Conservation (phyloP, 2,329 filamentous ascomycete species). For the Phoma sp. region DNA sequence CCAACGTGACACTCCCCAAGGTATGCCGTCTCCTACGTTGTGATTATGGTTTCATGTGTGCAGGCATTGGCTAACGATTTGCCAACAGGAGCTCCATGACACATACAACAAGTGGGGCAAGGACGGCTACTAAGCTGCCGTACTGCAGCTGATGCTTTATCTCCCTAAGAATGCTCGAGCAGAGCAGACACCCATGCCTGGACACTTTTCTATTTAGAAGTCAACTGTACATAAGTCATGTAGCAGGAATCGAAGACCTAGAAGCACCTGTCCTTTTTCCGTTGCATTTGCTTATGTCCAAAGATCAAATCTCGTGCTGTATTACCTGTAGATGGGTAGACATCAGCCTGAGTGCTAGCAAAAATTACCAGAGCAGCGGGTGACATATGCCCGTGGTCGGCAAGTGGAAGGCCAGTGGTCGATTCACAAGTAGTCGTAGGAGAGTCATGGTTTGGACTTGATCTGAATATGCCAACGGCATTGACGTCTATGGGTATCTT, state of each 20-base stretch:
- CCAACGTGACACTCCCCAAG: constrained; percentile 91
- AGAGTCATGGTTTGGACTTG: not conserved
- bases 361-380: too few species aligned
- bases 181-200: constrained; percentile 15
- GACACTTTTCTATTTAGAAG: constrained; percentile 16
- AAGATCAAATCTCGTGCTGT: too few species aligned
- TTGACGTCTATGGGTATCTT: constrained; percentile 26
- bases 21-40: constrained; percentile 20
- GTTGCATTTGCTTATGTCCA: not conserved
- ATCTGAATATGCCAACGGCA: constrained; percentile 8
- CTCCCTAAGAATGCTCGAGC: constrained; percentile 18
- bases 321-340: too few species aligned
- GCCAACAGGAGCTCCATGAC: constrained; percentile 79
- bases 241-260: constrained; percentile 17
- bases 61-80: constrained; percentile 14
- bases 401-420: too few species aligned
- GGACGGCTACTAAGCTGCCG: constrained; percentile 72
- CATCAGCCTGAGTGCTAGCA: too few species aligned
- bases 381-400: too few species aligned
- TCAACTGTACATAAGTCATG: constrained; percentile 28
- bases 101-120: constrained; percentile 99
- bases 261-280: not conserved
- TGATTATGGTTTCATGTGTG: constrained; percentile 1
- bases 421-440: not conserved
- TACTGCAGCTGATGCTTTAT: not conserved